Evolutionary conservation across 768 basidiomycete genomes (phyloP).

Genomic region (Xanthoconium purpureum): DNA sequence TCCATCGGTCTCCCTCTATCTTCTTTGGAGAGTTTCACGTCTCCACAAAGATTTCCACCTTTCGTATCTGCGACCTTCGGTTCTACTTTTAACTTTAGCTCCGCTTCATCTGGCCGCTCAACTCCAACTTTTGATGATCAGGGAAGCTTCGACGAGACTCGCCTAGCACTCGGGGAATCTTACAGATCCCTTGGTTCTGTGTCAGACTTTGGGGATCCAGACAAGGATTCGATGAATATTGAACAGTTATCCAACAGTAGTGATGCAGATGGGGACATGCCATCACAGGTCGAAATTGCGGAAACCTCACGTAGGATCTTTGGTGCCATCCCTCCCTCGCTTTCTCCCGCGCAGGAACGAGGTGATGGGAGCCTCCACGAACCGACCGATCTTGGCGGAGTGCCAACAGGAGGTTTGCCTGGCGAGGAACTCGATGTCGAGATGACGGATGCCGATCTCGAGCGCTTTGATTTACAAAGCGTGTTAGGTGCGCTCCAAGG

Average conservation of each 20-base stretch:
- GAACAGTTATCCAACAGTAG: conserved; percentile 5
- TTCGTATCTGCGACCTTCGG: conserved; percentile 21
- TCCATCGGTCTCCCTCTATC: background rate
- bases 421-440: conserved; percentile 24
- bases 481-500: conserved; percentile 61
- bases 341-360: conserved; percentile 19
- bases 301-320: conserved; percentile 52
- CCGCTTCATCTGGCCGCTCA: conserved; percentile 20
- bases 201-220: conserved; percentile 54
- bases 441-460: conserved; percentile 38
- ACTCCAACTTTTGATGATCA: conserved; percentile 26
- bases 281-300: conserved; percentile 47
- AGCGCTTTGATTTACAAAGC: conserved; percentile 57
- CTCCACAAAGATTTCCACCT: conserved; percentile 1
- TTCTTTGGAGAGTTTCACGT: conserved; percentile 1
- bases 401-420: conserved; percentile 28
- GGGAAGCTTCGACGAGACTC: conserved; percentile 13
- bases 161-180: conserved; percentile 22
- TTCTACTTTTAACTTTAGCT: conserved; percentile 29
- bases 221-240: conserved; percentile 29
- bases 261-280: conserved; percentile 35
- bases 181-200: conserved; percentile 57
- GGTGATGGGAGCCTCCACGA: background rate
- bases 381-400: conserved; percentile 1
- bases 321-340: conserved; percentile 28